Evolutionary conservation across 345 rosid genomes (phyloP).

Genomic region (Dimocarpus longan): DNA sequence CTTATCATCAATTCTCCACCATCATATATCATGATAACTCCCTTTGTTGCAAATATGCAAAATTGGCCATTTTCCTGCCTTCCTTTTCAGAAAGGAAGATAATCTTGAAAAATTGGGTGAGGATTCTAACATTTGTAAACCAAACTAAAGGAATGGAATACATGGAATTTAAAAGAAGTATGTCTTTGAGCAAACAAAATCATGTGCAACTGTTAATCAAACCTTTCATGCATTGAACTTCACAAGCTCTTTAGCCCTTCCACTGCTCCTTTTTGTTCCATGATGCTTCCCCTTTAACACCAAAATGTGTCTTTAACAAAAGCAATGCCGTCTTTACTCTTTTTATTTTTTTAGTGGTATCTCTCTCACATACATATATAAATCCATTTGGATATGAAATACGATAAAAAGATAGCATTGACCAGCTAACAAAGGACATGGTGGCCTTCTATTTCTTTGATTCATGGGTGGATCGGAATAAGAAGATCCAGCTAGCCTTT

Average conservation of each 20-base stretch:
- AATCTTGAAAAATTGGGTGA: slow-evolving; percentile 21
- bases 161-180: slow-evolving; percentile 19
- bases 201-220: slow-evolving; percentile 18
- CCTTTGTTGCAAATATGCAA: slow-evolving; percentile 18
- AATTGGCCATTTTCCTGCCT: neutral
- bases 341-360: slow-evolving; percentile 14
- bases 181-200: slow-evolving; percentile 26
- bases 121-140: slow-evolving; percentile 5
- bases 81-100: neutral
- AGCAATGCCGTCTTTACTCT: slow-evolving; percentile 27
- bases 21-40: slow-evolving; percentile 19
- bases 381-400: slow-evolving; percentile 16
- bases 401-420: slow-evolving; percentile 14
- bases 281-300: slow-evolving; percentile 27
- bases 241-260: neutral
- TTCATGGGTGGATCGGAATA: slow-evolving; percentile 8
- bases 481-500: neutral
- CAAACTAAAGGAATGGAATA: neutral
- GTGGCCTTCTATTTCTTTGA: neutral
- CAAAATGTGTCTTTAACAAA: slow-evolving; percentile 34
- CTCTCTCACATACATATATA: slow-evolving; percentile 13
- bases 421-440: slow-evolving; percentile 28
- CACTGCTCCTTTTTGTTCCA: slow-evolving; percentile 17
- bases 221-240: slow-evolving; percentile 28
- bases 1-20: slow-evolving; percentile 26